Base-by-base conservation (phyloP, 2,329 filamentous ascomycete species). In the Alternaria incomplexa region DNA sequence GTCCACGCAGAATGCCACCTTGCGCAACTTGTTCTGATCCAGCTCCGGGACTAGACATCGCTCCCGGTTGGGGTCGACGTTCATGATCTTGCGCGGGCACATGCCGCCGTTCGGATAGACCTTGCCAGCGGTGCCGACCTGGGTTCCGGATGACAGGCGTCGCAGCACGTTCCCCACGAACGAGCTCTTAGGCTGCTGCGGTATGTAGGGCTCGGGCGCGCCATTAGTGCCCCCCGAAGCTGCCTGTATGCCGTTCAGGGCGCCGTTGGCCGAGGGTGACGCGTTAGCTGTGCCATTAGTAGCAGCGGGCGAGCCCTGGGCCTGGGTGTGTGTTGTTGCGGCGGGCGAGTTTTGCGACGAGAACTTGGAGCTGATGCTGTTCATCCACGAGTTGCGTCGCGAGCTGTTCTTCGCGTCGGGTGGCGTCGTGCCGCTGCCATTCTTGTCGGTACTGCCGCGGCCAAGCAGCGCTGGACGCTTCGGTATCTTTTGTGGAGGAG, bases 1-100 rank as follows among this genome's bases (percentile, higher is more conserved):
- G 75, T 99, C 96, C 3, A 99, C 96, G 71, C 93, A 97, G 75
- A 99, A 99, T 0, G 95, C 92, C 0, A 99, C 96, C 56, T 93
- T 89, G 57, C 93, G 88, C 63, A 99, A 81, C 77, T 96, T 97
- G 52, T 88, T 88, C 73, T 90, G 88, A 68, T 93, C 90, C 50
- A 99, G 84, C 69, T 97, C 94, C 5, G 88, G 83, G 28, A 98
- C 88, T 23, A 88, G 86, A 77, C 93, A 97, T 67, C 96, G 85
- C 74, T 95, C 90, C 45, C 96, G 88, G 69, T 90, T 86, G 9
- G 83, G 88, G 76, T 98, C 93, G 47, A 97, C 85, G 74, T 99
- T 99, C 82, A 98, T 83, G 8, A 97, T 85, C 68, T 85, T 89
- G 52, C 96, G 88, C 72, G 94, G 91, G 55, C 94, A 95, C 61